These are phyloP conservation scores for Trichoderma koningiopsis DNA, from an alignment of 2,329 filamentous ascomycete species.

Conservation along the genomic window DNA sequence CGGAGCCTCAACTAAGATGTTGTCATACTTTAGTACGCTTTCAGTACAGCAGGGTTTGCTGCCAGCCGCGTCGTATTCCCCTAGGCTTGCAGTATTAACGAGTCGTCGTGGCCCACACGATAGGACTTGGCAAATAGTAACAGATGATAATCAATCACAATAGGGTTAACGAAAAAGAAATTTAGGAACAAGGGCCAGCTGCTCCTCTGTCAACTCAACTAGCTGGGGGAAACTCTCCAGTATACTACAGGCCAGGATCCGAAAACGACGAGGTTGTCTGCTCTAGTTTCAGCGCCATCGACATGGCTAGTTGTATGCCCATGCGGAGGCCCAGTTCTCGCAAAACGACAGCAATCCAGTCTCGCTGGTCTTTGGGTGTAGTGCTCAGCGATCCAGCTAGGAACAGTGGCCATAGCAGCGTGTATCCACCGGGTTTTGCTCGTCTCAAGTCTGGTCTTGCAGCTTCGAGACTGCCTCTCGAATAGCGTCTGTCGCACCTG, in stretches of 20 bases:
- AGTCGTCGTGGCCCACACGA: background rate
- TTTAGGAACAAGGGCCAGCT: background rate
- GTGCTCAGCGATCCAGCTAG: slow-evolving; percentile 23
- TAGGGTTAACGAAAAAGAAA: background rate
- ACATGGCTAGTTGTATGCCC: slow-evolving; percentile 29
- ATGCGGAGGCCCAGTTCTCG: slow-evolving; percentile 28
- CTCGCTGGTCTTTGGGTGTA: slow-evolving; percentile 21
- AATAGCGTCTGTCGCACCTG: background rate
- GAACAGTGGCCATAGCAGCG: background rate
- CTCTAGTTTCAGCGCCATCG: slow-evolving; percentile 30
- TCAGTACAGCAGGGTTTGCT: background rate
- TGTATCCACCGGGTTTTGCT: background rate
- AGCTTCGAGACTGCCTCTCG: background rate
- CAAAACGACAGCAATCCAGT: slow-evolving; percentile 28
- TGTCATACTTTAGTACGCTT: background rate
- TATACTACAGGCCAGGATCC: slow-evolving; percentile 4
- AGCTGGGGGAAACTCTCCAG: slow-evolving; percentile 2
- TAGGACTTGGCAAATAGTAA: background rate
- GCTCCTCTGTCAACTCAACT: background rate
- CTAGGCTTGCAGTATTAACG: background rate
- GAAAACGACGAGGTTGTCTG: slow-evolving; percentile 29
- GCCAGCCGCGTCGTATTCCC: background rate
- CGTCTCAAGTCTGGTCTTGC: background rate
- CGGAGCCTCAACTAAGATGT: background rate
- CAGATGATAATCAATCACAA: background rate